Conservation (phyloP, 345 rosid genomes). For the Kandelia obovata region DNA sequence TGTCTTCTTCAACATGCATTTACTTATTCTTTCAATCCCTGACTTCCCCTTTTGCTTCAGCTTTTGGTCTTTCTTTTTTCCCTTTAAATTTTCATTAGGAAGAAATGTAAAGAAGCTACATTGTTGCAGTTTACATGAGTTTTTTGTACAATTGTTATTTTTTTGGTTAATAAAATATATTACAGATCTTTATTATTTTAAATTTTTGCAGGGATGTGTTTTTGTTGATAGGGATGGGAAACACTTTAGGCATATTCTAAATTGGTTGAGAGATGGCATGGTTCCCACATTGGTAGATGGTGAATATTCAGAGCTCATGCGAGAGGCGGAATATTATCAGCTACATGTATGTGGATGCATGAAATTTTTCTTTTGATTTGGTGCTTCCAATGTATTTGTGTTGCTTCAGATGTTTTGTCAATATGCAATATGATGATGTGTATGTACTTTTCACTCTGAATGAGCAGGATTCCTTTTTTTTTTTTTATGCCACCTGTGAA, state of each 20-base stretch:
- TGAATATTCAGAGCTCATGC: slow-evolving; percentile 60
- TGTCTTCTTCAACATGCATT: no score
- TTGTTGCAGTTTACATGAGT: no score
- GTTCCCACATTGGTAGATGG: slow-evolving; percentile 59
- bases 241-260: slow-evolving; percentile 78
- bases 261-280: slow-evolving; percentile 93
- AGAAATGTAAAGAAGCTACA: no score
- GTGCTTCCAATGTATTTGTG: not conserved
- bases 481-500: not conserved
- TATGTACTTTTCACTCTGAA: not conserved
- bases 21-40: no score
- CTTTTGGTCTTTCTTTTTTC: no score
- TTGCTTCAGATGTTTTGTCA: not conserved
- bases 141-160: no score
- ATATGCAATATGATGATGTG: not conserved
- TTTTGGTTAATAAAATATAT: no score
- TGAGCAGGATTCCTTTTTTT: not conserved
- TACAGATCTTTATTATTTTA: slow-evolving; percentile 6
- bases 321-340: slow-evolving; percentile 88
- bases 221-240: slow-evolving; percentile 91
- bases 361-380: not conserved
- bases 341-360: slow-evolving; percentile 53
- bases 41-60: no score
- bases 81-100: no score
- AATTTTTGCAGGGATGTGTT: slow-evolving; percentile 58